Evolutionary conservation across 352 stramenopile species (phyloP), one percentile per base, ranked within the genome.

Genomic region (Globisporangium perplexum): DNA sequence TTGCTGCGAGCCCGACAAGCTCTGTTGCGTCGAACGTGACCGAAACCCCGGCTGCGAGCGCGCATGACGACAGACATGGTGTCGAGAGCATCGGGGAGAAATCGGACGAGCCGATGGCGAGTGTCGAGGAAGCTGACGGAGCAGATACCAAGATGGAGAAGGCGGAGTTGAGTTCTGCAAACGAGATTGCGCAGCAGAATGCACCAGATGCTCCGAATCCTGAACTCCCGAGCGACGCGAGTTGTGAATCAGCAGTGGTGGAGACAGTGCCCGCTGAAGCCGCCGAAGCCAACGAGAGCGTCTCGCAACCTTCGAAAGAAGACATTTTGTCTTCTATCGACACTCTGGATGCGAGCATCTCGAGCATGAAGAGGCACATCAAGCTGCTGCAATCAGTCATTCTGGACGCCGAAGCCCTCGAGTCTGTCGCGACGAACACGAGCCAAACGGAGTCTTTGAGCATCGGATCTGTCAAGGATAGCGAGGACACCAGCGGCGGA

Each of bases 291-390:
- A 62, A 72, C 36, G 47, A 48, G 44, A 23, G 47, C 26, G 31
- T 30, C 23, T 46, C 62, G 18, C 73, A 75, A 28, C 68, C 69
- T 1, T 81, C 77, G 38, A 95, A 95, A 53, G 81, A 92, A 57
- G 66, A 77, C 23, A 91, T 95, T 63, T 61, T 95, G n/a, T 69
- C 63, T 6, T 74, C 82, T 15, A 95, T 95, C 43, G 84, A 95
- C 50, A 43, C 62, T 33, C 48, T 95, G 12, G 84, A 95, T 56
- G 84, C 73, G 0, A 69, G 72, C 12, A 93, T 93, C 57, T 65
- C 66, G 8, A 63, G 69, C 45, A 55, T 91, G 11, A 90, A 92
- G 59, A 75, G 83, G n/a, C 68, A 91, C 36, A 86, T 95, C 14
- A 69, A 71, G 44, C 46, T 65, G 23, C 57, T 93, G 51, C 65